Percentiles rank a stretch among this genome's conserved stretches.
phyloP scores from a whole-genome alignment of 164 flowering plant genomes.

The Tinospora cordifolia region DNA sequence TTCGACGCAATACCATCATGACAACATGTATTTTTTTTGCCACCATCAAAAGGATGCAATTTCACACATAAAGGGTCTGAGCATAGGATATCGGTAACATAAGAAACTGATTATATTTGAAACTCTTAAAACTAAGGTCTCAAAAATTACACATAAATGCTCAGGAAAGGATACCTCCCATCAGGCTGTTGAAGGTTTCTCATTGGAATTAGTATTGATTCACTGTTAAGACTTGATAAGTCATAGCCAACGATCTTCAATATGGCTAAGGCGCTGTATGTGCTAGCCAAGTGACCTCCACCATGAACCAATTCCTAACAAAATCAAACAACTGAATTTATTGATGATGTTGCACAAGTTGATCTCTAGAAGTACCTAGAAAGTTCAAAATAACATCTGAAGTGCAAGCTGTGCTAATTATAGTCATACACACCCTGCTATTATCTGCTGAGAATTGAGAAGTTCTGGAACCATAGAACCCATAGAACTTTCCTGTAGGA shows the following conservation, averaged over 20 bases:
- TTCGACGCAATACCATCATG: neutral
- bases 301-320: slow-evolving; percentile 45
- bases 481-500: slow-evolving; percentile 64
- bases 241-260: slow-evolving; percentile 67
- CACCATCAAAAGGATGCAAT: neutral
- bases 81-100: neutral
- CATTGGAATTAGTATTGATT: slow-evolving; percentile 54
- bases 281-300: slow-evolving; percentile 82
- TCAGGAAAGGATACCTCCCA: slow-evolving; percentile 60
- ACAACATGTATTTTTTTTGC: neutral
- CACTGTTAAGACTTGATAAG: slow-evolving; percentile 39
- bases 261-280: slow-evolving; percentile 81
- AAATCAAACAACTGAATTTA: slow-evolving; percentile 6
- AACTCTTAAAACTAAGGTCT: neutral
- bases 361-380: neutral
- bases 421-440: slow-evolving; percentile 39
- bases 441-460: slow-evolving; percentile 48
- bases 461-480: slow-evolving; percentile 76
- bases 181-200: slow-evolving; percentile 78
- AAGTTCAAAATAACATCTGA: neutral
- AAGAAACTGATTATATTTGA: neutral
- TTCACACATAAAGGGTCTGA: neutral
- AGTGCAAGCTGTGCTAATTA: neutral
- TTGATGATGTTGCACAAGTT: neutral
- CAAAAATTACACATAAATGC: neutral